Conservation (phyloP, 192 early-diverging fungal species). For the Backusella australiensis region DNA sequence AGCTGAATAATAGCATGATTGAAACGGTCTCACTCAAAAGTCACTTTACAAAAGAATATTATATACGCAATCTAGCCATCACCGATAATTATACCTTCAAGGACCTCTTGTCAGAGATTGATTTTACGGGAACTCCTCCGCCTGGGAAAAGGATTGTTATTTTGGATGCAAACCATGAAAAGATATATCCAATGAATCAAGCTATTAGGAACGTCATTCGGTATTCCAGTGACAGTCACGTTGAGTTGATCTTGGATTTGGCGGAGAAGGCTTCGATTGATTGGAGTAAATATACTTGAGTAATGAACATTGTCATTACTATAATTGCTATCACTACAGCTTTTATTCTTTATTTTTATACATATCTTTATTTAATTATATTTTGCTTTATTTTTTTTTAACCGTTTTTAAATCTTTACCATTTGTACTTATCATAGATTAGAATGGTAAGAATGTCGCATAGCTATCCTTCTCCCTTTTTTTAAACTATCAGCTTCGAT, state of each 20-base stretch:
- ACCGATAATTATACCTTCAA: slow-evolving; percentile 33
- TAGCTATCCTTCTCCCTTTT: too few relatives aligned
- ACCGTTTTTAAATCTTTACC: too few relatives aligned
- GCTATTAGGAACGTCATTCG: slow-evolving; percentile 32
- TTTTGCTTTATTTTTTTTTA: too few relatives aligned
- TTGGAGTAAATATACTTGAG: slow-evolving; percentile 23
- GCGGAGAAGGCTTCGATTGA: slow-evolving; percentile 27
- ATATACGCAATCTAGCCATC: slow-evolving; percentile 35
- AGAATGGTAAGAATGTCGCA: too few relatives aligned
- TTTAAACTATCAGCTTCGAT: too few relatives aligned
- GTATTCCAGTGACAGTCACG: slow-evolving; percentile 13
- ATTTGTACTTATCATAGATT: too few relatives aligned
- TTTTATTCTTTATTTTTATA: too few relatives aligned
- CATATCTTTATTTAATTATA: too few relatives aligned
- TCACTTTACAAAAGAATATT: slow-evolving; percentile 9
- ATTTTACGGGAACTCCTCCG: slow-evolving; percentile 28
- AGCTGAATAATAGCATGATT: slow-evolving; percentile 2
- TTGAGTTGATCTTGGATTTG: slow-evolving; percentile 29
- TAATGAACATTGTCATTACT: too few relatives aligned
- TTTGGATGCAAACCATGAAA: slow-evolving; percentile 23
- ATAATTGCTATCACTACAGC: too few relatives aligned
- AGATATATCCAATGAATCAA: slow-evolving; percentile 33
- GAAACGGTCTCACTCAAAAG: slow-evolving; percentile 30
- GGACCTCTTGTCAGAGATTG: slow-evolving; percentile 29
- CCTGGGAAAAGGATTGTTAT: slow-evolving; percentile 39